A percentile compares a stretch with the other conserved stretches of the same genome.
Conservation (phyloP, 2,329 filamentous ascomycete genomes). For the Zymoseptoria ardabiliae region DNA sequence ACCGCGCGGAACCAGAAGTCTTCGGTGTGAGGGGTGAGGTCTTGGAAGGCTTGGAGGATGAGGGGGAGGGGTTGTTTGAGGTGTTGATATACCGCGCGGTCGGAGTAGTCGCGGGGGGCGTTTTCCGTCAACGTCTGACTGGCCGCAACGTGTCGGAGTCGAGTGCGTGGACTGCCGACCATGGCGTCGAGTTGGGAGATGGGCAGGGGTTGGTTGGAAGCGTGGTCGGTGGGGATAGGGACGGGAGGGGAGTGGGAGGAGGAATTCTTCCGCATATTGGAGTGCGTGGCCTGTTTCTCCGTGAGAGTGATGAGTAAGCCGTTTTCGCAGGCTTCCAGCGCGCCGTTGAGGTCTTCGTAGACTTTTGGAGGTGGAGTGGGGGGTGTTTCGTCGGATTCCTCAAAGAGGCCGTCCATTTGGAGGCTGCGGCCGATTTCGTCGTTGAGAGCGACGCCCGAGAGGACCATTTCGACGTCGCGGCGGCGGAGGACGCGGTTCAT, state of each 20-base stretch:
- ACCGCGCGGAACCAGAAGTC: constrained; percentile 88
- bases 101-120: constrained; percentile 45
- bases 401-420: constrained; percentile 74
- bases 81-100: constrained; percentile 54
- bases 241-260: constrained; percentile 41
- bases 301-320: constrained; percentile 59
- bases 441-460: constrained; percentile 73
- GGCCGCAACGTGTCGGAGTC: constrained; percentile 71
- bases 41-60: constrained; percentile 91
- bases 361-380: constrained; percentile 48
- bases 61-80: constrained; percentile 87
- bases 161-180: constrained; percentile 69
- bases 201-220: constrained; percentile 24
- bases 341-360: constrained; percentile 85
- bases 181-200: constrained; percentile 20
- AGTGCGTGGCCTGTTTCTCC: constrained; percentile 24
- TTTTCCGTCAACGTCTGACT: constrained; percentile 61
- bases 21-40: constrained; percentile 75
- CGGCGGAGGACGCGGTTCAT: constrained; percentile 77
- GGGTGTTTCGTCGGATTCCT: constrained; percentile 62
- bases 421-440: constrained; percentile 71
- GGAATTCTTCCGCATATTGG: constrained; percentile 32
- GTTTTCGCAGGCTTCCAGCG: constrained; percentile 90
- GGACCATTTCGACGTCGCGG: constrained; percentile 69
- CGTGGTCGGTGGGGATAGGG: constrained; percentile 17